These are phyloP conservation scores for Citropsis articulata DNA, from an alignment of 345 rosid species.

Conservation along the genomic window DNA sequence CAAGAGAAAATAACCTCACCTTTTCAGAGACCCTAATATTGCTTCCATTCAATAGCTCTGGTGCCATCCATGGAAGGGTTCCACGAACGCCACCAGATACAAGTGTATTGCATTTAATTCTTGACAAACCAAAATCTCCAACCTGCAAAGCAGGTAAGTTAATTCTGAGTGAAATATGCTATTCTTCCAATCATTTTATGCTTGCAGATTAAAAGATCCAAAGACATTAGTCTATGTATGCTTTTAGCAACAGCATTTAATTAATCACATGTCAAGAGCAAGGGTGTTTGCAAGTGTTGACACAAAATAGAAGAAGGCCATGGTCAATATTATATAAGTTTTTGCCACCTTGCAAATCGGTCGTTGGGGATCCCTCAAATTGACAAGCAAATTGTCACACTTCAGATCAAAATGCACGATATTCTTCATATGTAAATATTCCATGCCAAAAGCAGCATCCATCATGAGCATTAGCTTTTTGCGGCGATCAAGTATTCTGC, in stretches of 20 bases:
- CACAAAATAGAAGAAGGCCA: too few species aligned
- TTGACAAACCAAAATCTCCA: constrained; percentile 93
- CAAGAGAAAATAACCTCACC: constrained; percentile 30
- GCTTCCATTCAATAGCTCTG: constrained; percentile 74
- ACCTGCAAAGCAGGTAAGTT: constrained; percentile 43
- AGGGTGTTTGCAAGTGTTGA: neutral
- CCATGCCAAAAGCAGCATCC: too few species aligned
- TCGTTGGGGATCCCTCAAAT: too few species aligned
- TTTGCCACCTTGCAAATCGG: too few species aligned
- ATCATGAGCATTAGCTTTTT: too few species aligned
- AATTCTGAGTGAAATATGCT: neutral
- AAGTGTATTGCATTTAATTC: constrained; percentile 78
- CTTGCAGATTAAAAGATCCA: neutral
- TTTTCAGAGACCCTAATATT: constrained; percentile 81
- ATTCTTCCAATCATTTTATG: neutral
- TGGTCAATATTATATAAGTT: too few species aligned
- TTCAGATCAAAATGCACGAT: too few species aligned
- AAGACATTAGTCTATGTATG: neutral
- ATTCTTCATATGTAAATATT: too few species aligned
- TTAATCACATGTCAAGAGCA: neutral
- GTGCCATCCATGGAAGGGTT: constrained; percentile 99
- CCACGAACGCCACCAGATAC: constrained; percentile 94
- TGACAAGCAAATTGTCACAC: too few species aligned
- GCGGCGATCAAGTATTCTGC: too few species aligned
- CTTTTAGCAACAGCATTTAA: neutral